Evolutionary conservation across 164 flowering plant genomes (phyloP).

Genomic region (Dillenia suffruticosa): DNA sequence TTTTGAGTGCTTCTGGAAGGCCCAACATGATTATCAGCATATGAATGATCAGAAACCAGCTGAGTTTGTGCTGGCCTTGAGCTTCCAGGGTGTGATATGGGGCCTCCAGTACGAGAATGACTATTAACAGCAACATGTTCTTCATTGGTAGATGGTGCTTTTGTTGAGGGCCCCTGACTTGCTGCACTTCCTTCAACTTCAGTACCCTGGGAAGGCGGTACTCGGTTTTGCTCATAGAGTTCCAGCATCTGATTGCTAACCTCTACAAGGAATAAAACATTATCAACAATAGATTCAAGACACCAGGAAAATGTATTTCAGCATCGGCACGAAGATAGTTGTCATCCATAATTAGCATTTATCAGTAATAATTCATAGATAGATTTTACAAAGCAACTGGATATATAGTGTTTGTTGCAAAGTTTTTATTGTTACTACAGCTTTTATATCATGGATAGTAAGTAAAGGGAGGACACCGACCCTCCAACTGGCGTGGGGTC

Average conservation of each 20-base stretch:
- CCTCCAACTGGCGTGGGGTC: constrained; percentile 86
- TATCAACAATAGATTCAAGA: neutral
- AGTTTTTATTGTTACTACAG: too few species aligned
- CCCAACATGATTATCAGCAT: constrained; percentile 32
- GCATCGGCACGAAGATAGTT: too few species aligned
- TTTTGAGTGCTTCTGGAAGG: constrained; percentile 33
- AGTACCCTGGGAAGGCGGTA: constrained; percentile 69
- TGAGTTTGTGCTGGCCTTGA: constrained; percentile 28
- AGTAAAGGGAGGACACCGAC: constrained; percentile 31
- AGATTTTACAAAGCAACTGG: too few species aligned
- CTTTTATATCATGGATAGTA: too few species aligned
- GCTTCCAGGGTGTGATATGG: constrained; percentile 20
- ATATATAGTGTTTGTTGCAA: too few species aligned
- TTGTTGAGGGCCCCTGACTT: constrained; percentile 32
- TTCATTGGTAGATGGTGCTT: constrained; percentile 38
- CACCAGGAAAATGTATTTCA: too few species aligned
- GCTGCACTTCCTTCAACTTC: constrained; percentile 71
- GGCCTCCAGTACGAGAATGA: constrained; percentile 19
- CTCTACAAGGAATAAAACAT: constrained; percentile 47
- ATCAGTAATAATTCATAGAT: too few species aligned
- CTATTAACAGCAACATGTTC: constrained; percentile 27
- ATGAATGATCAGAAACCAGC: constrained; percentile 26
- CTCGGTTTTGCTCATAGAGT: constrained; percentile 85
- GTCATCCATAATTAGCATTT: too few species aligned
- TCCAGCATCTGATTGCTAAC: constrained; percentile 99